Evolutionary conservation across 176 grass and related monocot species (phyloP), one percentile per base, ranked within the genome.

Genomic region (Aegilops longissima): DNA sequence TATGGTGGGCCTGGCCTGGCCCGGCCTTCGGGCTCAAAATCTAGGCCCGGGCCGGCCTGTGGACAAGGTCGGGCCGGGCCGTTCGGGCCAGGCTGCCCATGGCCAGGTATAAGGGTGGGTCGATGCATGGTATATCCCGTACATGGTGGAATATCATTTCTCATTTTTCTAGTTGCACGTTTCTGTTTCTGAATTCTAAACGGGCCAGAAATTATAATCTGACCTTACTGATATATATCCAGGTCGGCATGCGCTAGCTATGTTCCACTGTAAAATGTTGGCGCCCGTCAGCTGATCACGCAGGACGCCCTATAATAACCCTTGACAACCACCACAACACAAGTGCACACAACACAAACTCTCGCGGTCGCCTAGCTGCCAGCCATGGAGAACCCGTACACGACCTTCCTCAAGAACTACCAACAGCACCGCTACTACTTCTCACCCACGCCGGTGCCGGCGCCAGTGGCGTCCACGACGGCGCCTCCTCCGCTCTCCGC

Each of bases 321-420:
- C 66, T 16, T 33, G 33, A 63, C 80, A 87, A 92, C 83, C 8
- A 90, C 88, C 83, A 58, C 88, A 18, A 56, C 54, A 70, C 72
- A 40, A 16, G 12, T 25, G 42, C 27, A 75, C 72, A 52, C 69
- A 86, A 16, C 49, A 17, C 47, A 18, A 18, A 44, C 31, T 52
- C 16, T 25, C 21, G 35, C 20, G 24, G 42, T 23, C 4, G 49
- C 61, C 20, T 27, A 31, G 63, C 31, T 80, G 12, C 73, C 31
- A 69, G 87, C 73, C 84, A 95, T 98, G 95, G 93, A 95, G 87
- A 93, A 94, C 86, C 90, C 90, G 62, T 98, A 96, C 86, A 73
- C 87, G 16, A 88, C 84, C 82, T 92, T 96, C 70, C 73, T 93
- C 39, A 91, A 83, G 75, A 88, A 86, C 23, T 82, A 84, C 29